Conservation (phyloP, 1,139 yeast genomes). For the Suhomyces terraborum region DNA sequence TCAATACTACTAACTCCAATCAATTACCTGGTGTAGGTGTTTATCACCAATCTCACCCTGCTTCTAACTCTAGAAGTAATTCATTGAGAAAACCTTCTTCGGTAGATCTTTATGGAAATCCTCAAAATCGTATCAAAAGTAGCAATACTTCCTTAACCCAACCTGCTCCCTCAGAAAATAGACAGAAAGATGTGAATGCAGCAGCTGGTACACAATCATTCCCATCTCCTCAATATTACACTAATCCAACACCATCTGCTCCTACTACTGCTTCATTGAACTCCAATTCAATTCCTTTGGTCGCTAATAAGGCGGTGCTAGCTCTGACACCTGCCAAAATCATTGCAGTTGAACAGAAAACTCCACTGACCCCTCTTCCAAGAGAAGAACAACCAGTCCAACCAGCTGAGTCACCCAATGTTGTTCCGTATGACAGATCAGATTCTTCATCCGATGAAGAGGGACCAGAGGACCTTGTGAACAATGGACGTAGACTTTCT, state of each 20-base stretch:
- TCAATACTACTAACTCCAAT: conserved; percentile 23
- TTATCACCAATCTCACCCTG: conserved; percentile 8
- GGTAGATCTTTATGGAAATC: conserved; percentile 1
- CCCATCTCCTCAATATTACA: conserved; percentile 18
- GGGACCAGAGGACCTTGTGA: conserved; percentile 23
- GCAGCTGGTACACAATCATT: conserved; percentile 10
- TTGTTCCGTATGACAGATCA: conserved; percentile 22
- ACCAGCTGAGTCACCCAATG: conserved; percentile 24
- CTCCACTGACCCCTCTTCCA: conserved; percentile 5
- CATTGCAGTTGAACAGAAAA: background rate
- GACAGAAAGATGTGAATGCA: conserved; percentile 2
- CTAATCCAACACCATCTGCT: conserved; percentile 13
- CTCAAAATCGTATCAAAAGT: conserved; percentile 1
- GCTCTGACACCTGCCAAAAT: background rate
- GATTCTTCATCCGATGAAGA: conserved; percentile 30
- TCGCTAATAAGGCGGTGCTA: conserved; percentile 4
- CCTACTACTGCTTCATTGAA: background rate
- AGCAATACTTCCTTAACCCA: background rate
- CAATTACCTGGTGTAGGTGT: conserved; percentile 14
- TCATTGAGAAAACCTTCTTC: conserved; percentile 15
- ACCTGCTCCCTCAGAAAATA: conserved; percentile 7
- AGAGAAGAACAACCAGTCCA: conserved; percentile 3
- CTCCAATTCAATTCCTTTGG: conserved; percentile 4
- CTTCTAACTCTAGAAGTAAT: conserved; percentile 14
- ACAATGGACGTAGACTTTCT: conserved; percentile 28